These are phyloP conservation scores for Aspergillus spinulosporus DNA, from an alignment of 2,329 filamentous ascomycete genomes.

Conservation along the genomic window DNA sequence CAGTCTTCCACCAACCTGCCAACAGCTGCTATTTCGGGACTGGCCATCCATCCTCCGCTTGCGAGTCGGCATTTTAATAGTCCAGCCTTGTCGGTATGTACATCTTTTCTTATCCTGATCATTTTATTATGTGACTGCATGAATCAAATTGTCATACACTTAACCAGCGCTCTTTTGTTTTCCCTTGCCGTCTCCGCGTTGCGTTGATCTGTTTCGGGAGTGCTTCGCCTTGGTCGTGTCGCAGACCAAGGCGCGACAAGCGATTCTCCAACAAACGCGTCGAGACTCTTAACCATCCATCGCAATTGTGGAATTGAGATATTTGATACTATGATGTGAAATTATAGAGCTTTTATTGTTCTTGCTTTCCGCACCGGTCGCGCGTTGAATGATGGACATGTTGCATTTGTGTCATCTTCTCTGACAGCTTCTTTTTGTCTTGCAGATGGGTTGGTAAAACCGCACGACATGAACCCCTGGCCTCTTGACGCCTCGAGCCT, in stretches of 20 bases:
- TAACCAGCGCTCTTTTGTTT: slow-evolving; percentile 11
- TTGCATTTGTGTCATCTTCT: slow-evolving; percentile 19
- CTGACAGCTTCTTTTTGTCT: slow-evolving; percentile 28
- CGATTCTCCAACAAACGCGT: slow-evolving; percentile 29
- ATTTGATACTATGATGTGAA: slow-evolving; percentile 3
- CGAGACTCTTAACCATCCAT: slow-evolving; percentile 18
- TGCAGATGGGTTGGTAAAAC: slow-evolving; percentile 50
- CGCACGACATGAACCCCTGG: slow-evolving; percentile 55
- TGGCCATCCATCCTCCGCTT: slow-evolving; percentile 38
- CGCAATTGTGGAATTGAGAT: slow-evolving; percentile 12
- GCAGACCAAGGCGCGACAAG: slow-evolving; percentile 28
- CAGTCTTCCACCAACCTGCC: slow-evolving; percentile 26
- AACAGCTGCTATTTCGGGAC: slow-evolving; percentile 41
- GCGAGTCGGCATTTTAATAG: slow-evolving; percentile 41
- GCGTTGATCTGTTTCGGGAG: slow-evolving; percentile 22
- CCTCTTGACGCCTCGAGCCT: slow-evolving; percentile 50
- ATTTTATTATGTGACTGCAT: not conserved
- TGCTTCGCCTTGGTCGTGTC: slow-evolving; percentile 25
- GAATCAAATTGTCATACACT: not conserved
- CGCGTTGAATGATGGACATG: slow-evolving; percentile 23
- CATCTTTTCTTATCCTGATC: slow-evolving; percentile 17
- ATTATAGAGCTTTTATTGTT: slow-evolving; percentile 6
- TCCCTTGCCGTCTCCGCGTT: slow-evolving; percentile 16
- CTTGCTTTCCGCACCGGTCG: slow-evolving; percentile 27
- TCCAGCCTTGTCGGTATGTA: slow-evolving; percentile 47